phyloP scores from a whole-genome alignment of 2,329 filamentous ascomycete genomes.

The Phialocephala subalpina region DNA sequence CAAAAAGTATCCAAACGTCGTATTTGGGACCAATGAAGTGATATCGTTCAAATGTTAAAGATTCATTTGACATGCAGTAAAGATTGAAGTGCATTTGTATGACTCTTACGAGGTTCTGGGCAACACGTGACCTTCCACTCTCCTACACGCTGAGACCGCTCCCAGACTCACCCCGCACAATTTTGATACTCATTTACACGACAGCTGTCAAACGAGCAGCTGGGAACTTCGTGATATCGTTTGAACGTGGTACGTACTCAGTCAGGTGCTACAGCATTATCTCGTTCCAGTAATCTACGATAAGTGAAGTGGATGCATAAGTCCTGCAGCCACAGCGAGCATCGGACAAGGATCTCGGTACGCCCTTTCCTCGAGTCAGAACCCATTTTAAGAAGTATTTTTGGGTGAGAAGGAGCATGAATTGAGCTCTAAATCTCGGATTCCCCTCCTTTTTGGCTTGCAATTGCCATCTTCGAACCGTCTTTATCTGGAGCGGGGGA shows the following conservation, averaged over 20 bases:
- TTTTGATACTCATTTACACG: background rate
- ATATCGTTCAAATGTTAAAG: background rate
- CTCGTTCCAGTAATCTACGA: conserved; percentile 1
- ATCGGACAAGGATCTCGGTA: conserved; percentile 2
- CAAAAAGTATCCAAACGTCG: background rate
- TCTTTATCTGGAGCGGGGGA: background rate
- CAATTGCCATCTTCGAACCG: background rate
- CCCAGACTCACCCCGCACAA: no score
- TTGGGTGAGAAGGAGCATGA: background rate
- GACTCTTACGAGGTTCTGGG: background rate
- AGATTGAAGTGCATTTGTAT: background rate
- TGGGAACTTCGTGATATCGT: background rate
- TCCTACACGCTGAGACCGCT: background rate
- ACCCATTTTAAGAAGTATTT: background rate
- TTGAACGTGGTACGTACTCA: background rate
- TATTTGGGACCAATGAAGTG: background rate
- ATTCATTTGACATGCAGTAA: background rate
- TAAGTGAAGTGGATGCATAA: background rate
- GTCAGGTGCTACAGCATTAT: conserved; percentile 4
- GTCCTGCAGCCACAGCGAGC: background rate
- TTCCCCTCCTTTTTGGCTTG: background rate
- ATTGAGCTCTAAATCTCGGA: background rate
- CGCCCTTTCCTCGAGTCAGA: conserved; percentile 7
- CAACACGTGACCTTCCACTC: background rate
- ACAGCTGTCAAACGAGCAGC: no score